Base-by-base conservation (phyloP, 352 stramenopile genomes). In the Phytophthora ramorum region DNA sequence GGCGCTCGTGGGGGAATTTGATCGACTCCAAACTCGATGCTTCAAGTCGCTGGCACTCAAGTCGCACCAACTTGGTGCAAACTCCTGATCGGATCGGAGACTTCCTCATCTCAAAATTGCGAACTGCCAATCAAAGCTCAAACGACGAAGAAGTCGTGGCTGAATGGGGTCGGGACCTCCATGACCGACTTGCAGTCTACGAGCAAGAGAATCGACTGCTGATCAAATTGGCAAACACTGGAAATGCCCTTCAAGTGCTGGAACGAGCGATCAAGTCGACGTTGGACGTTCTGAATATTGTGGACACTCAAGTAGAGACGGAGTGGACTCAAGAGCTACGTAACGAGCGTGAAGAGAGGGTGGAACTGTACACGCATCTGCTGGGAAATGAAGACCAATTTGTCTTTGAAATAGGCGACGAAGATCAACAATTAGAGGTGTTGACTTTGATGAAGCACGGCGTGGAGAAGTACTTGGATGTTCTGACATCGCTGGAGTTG, bases 401-500 rank as follows among this genome's bases (percentile, higher is more conserved):
- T 19, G 7, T 14, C 7, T 9, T 44, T 0, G 61, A 69, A 16
- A 37, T 69, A 37, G 61, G 44, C 24, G 45, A 57, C 44, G 44
- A 52, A 9, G 30, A 35, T 8, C 26, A 69, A 40, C 51, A 69
- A 30, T 19, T 46, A 34, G 61, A 63, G 46, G 38, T 69, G 20
- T 17, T 64, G 24, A 55, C 61, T 37, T 28, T 69, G 32, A 43
- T 64, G 19, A 58, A 55, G 37, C 50, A 64, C 35, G 61, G 46
- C 7, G 17, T 58, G 28, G n/a, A 50, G 14, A 47, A 62, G 26
- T 50, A 58, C 28, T 38, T 26, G 3, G 51, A 45, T 12, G 20
- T 47, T 2, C 16, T 69, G 24, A 57, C 45, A 5, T 24, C 26
- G n/a, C 17, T 28, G 14, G 61, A 63, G 26, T 26, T 58, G 16